Evolutionary conservation across 345 rosid species (phyloP).

Genomic region (Corchorus capsularis): DNA sequence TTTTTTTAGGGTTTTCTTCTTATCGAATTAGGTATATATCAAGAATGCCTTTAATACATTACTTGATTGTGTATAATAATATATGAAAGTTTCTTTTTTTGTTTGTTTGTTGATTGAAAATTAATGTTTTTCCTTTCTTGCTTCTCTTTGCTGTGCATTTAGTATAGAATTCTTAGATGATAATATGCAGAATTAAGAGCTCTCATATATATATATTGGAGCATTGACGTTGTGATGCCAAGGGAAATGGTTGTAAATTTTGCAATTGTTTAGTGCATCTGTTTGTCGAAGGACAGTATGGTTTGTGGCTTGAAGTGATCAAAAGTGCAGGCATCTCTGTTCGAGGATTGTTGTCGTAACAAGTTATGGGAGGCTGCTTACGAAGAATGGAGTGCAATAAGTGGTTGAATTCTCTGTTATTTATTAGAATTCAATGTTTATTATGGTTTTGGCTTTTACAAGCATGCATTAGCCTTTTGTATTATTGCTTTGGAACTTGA

Average conservation of each 20-base stretch:
- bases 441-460: neutral
- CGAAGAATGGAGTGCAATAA: conserved; percentile 1
- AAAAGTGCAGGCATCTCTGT: conserved; percentile 7
- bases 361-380: conserved; percentile 3
- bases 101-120: neutral
- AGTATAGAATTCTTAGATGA: neutral
- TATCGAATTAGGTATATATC: neutral
- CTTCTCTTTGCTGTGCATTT: neutral
- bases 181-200: no score
- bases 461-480: neutral
- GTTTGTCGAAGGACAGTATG: neutral
- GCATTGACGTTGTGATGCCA: neutral
- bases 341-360: neutral
- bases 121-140: neutral
- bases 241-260: neutral
- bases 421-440: conserved; percentile 2
- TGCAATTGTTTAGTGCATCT: neutral
- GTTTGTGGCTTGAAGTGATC: neutral
- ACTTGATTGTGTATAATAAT: neutral
- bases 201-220: neutral
- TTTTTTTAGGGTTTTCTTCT: neutral
- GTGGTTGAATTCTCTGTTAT: neutral
- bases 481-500: neutral
- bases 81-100: neutral
- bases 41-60: neutral